These are phyloP conservation scores for Sutorius eximius DNA, from an alignment of 1,284 basidiomycete species.

Conservation along the genomic window DNA sequence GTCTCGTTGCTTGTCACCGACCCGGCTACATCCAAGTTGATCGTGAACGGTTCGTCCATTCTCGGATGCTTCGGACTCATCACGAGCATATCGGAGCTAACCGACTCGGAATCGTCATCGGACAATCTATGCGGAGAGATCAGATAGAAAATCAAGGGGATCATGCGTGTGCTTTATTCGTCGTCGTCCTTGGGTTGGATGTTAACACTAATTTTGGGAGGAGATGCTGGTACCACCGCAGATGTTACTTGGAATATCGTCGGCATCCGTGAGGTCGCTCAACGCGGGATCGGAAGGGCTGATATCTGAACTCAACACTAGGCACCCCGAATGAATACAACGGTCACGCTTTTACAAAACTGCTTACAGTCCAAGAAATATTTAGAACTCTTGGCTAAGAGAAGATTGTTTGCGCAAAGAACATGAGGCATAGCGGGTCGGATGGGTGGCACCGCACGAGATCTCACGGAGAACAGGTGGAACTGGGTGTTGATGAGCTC, in stretches of 20 bases:
- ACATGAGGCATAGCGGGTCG: conserved; percentile 18
- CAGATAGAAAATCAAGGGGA: neutral
- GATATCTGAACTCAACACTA: conserved; percentile 22
- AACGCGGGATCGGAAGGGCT: conserved; percentile 13
- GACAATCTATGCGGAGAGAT: conserved; percentile 13
- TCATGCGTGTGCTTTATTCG: conserved; percentile 1
- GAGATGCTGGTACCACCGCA: neutral
- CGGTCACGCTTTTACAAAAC: neutral
- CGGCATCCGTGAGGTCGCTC: conserved; percentile 14
- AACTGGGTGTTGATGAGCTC: conserved; percentile 33
- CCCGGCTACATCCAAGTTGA: neutral
- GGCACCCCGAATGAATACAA: neutral
- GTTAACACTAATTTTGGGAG: neutral
- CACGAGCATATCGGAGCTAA: conserved; percentile 24
- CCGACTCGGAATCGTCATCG: conserved; percentile 16
- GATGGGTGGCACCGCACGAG: neutral
- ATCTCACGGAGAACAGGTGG: conserved; percentile 29
- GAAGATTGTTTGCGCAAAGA: conserved; percentile 25
- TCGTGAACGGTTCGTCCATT: neutral
- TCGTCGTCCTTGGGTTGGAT: conserved; percentile 10
- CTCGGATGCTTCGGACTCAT: conserved; percentile 18
- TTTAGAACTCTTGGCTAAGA: conserved; percentile 22
- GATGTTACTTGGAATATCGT: conserved; percentile 9
- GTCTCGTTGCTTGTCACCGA: conserved; percentile 10
- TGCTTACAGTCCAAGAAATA: conserved; percentile 27